Evolutionary conservation across 1,284 basidiomycete genomes (phyloP), one percentile per base, ranked within the genome.

Genomic region (Ceratobasidium sp.): DNA sequence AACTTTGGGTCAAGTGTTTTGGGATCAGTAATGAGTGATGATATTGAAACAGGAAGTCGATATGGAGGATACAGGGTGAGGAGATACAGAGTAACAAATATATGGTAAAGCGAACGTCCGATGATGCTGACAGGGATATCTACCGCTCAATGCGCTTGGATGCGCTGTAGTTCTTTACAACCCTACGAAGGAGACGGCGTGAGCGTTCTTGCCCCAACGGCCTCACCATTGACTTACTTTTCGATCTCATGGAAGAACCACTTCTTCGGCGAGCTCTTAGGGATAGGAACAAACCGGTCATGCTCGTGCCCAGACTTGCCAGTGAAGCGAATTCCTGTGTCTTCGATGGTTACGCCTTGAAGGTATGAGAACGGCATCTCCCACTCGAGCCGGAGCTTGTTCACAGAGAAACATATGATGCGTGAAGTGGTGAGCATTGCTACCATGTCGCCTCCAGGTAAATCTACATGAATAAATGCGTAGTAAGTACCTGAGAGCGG

Each of bases 351-450:
- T 58, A 99, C 89, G 36, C 92, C 93, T 79, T 92, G 90, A 2
- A 99, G 87, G 76, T 94, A 90, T 21, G 87, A 87, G 77, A 99
- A 90, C 0, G 94, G 88, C 21, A 98, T 85, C 77, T 98, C 95
- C 96, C 96, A 99, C 53, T 92, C 89, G 6, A 96, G 86, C 53
- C 88, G 88, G 63, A 99, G 86, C 78, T 87, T 92, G 79, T 89
- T 90, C 21, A 94, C 92, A 84, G 91, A 91, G 78, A 99, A 93
- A 23, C 90, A 91, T 40, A 99, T 80, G 49, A 98, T 86, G 46
- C 89, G 85, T 3, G 87, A 86, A 49, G 89, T 87, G 8, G 95
- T 96, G 74, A 98, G 82, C 51, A 97, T 84, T 36, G 94, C 87
- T 7, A 96, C 89, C 73, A 91, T 91, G 80, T 96, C 94, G 72